A percentile compares a stretch with the other conserved stretches of the same genome.
These are phyloP conservation scores for Clonostachys rosea DNA, from an alignment of 2,329 filamentous ascomycete species.

Conservation along the genomic window DNA sequence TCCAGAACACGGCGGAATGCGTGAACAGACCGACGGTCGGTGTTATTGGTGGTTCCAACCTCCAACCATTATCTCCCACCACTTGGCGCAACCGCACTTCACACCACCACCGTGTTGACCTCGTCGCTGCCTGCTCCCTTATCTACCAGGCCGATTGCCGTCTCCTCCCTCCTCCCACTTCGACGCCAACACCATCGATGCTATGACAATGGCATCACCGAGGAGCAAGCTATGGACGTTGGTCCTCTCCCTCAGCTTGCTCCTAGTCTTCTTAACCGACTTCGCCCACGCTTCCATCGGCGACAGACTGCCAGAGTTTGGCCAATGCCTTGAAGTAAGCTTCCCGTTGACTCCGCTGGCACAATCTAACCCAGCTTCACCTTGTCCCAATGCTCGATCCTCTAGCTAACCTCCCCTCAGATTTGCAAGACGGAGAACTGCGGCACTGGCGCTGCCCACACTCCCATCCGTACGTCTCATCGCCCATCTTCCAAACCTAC, in stretches of 20 bases:
- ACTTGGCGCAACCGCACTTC: too few relatives aligned
- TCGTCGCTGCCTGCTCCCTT: too few relatives aligned
- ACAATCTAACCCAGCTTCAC: not conserved
- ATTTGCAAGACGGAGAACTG: constrained; percentile 81
- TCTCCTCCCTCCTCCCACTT: not conserved
- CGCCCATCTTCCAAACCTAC: not conserved
- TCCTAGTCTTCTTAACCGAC: constrained; percentile 31
- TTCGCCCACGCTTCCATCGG: constrained; percentile 69
- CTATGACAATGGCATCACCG: constrained; percentile 19
- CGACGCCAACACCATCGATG: constrained; percentile 13
- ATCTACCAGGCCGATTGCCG: too few relatives aligned
- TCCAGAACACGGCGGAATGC: too few relatives aligned
- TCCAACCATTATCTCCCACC: too few relatives aligned
- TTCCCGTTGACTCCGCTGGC: not conserved
- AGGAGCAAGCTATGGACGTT: constrained; percentile 23
- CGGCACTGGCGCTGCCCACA: constrained; percentile 49
- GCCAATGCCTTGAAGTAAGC: constrained; percentile 73
- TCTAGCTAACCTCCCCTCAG: constrained; percentile 34
- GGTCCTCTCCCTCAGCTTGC: constrained; percentile 24
- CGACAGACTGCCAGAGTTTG: constrained; percentile 83
- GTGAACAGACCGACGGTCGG: too few relatives aligned
- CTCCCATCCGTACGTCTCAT: constrained; percentile 62
- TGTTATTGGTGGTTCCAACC: too few relatives aligned
- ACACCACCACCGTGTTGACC: too few relatives aligned
- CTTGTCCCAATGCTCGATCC: too few relatives aligned